Base-by-base conservation (phyloP, 1,139 yeast genomes). In the Saccharomycopsis hybrid region DNA sequence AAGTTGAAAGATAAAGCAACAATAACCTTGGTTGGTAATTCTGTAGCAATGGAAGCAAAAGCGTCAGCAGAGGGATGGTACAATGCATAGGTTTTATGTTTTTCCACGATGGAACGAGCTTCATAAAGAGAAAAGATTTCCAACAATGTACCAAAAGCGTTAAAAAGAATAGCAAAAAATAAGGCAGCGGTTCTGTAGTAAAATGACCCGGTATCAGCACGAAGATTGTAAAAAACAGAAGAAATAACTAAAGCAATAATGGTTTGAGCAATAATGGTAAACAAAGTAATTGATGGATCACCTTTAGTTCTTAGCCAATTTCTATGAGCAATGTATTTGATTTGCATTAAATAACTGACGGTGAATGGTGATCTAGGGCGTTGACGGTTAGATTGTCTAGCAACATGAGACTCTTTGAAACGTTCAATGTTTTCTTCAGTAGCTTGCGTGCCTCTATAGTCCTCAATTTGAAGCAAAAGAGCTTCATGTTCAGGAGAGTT, bases 21-120 rank as follows among this genome's bases (percentile, higher is more conserved):
- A n/a, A 67, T 32, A 24, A 79, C 45, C 60, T 81, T 79, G 28
- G 73, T 65, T 0, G 88, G 88, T 50, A 82, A 59, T 54, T 81
- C 85, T 2, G 83, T 73, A 40, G 80, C 56, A 47, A 81, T 71
- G 18, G 82, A 74, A 0, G 85, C 82, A 5, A 79, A 55, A 0
- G 87, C 85, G 57, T 81, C 85, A 2, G 85, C 83, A 30, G 84
- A 72, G 4, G 87, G 87, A 54, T 79, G 81, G 59, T 81, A 82
- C 47, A 82, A 65, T 0, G 85, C 84, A 61, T 75, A 82, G 45
- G 75, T 69, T 58, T 79, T 78, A 58, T 83, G 92, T 60, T 83
- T 84, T 60, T 81, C 86, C 18, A 81, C 84, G 55, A 83, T 77
- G 2, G 81, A 77, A 56, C 89, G 74, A n/a, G 84, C 78, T 58